A percentile compares a stretch with the other conserved stretches of the same genome.
These are phyloP conservation scores for Diplodia corticola DNA, from an alignment of 2,329 filamentous ascomycete genomes.

Conservation along the genomic window DNA sequence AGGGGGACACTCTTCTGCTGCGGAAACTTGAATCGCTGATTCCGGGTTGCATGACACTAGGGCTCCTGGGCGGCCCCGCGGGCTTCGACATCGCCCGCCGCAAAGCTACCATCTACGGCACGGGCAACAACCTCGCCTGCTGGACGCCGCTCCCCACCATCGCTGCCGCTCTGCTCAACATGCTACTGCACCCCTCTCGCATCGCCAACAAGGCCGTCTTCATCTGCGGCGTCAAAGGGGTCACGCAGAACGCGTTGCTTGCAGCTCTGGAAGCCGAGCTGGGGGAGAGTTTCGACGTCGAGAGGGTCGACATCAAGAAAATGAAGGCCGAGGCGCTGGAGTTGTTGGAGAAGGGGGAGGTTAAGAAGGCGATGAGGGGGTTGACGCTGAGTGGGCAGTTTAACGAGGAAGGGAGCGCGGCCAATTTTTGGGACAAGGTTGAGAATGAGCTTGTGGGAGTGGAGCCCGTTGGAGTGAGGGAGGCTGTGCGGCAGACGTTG, in stretches of 20 bases:
- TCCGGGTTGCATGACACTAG: slow-evolving; percentile 24
- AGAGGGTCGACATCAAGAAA: slow-evolving; percentile 32
- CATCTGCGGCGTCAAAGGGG: slow-evolving; percentile 30
- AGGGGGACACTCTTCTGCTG: no score
- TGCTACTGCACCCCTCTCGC: slow-evolving; percentile 34
- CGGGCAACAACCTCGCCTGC: slow-evolving; percentile 31
- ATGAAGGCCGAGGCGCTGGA: slow-evolving; percentile 34
- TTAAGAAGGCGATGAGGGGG: slow-evolving; percentile 34
- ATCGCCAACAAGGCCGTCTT: slow-evolving; percentile 34
- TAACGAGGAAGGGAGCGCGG: slow-evolving; percentile 33
- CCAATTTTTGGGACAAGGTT: slow-evolving; percentile 31
- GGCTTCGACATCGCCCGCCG: slow-evolving; percentile 35
- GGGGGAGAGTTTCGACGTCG: slow-evolving; percentile 29
- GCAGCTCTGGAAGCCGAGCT: slow-evolving; percentile 30
- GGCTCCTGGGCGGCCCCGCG: slow-evolving; percentile 41
- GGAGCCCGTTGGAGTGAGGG: slow-evolving; percentile 30
- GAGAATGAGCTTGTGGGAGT: slow-evolving; percentile 37
- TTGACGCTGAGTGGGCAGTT: slow-evolving; percentile 36
- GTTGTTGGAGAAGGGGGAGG: slow-evolving; percentile 33
- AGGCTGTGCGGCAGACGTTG: slow-evolving; percentile 33
- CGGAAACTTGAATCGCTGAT: no score
- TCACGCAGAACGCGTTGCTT: slow-evolving; percentile 35
- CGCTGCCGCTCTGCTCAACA: slow-evolving; percentile 32
- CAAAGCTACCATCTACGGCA: slow-evolving; percentile 38
- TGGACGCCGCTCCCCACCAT: slow-evolving; percentile 38